Percentiles rank a stretch among this genome's conserved stretches.
phyloP scores from a whole-genome alignment of 2,329 filamentous ascomycete species.

The Triangularia setosa region DNA sequence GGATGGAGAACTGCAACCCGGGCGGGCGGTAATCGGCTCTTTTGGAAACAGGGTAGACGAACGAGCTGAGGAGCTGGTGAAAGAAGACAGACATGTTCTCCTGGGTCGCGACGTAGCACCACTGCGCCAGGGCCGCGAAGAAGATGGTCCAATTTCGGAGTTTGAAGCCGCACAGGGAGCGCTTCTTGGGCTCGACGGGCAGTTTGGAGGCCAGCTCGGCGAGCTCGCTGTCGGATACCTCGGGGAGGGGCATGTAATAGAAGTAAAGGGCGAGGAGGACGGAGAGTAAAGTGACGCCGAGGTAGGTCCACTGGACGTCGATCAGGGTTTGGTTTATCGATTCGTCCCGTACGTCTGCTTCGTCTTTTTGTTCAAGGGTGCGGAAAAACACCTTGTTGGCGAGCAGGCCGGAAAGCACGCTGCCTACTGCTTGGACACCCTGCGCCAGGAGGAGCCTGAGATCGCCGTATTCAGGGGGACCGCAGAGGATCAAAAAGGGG shows the following conservation, averaged over 20 bases:
- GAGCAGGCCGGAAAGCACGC: conserved; percentile 66
- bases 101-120: conserved; percentile 74
- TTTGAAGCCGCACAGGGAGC: conserved; percentile 47
- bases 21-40: conserved; percentile 35
- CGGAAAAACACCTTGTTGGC: conserved; percentile 73
- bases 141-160: conserved; percentile 57
- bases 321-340: conserved; percentile 50
- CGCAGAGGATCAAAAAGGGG: conserved; percentile 68
- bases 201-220: conserved; percentile 45
- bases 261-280: conserved; percentile 66
- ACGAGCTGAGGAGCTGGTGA: conserved; percentile 44
- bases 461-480: conserved; percentile 68
- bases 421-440: conserved; percentile 71
- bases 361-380: conserved; percentile 41
- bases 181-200: conserved; percentile 48
- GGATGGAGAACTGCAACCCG: conserved; percentile 45
- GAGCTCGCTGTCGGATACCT: conserved; percentile 54
- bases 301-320: conserved; percentile 79
- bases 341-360: conserved; percentile 23
- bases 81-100: conserved; percentile 62
- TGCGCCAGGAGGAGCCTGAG: conserved; percentile 73
- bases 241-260: conserved; percentile 64
- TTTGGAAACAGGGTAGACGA: conserved; percentile 31
- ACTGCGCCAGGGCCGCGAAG: conserved; percentile 72
- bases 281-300: conserved; percentile 74